Conservation (phyloP, 768 basidiomycete genomes). For the Collybia sp. region DNA sequence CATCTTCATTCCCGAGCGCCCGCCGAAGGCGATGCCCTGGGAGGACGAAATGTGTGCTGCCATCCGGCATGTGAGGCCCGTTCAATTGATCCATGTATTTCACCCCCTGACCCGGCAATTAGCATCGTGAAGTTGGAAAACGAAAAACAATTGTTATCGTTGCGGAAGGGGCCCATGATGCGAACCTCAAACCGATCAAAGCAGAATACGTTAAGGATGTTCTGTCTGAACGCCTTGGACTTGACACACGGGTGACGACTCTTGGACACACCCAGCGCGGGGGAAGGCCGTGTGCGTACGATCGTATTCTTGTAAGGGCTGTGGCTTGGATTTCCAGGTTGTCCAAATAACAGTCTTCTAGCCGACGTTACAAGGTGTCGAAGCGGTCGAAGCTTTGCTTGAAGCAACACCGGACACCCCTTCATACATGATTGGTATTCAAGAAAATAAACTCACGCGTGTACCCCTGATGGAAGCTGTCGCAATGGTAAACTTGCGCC, state of each 20-base stretch:
- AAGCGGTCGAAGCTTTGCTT: slow-evolving; percentile 86
- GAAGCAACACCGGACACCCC: slow-evolving; percentile 85
- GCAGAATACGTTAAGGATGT: slow-evolving; percentile 90
- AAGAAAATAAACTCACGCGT: slow-evolving; percentile 92
- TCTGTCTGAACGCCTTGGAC: slow-evolving; percentile 77
- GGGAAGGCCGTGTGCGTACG: slow-evolving; percentile 88
- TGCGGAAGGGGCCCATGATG: slow-evolving; percentile 93
- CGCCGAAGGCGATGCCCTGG: slow-evolving; percentile 78
- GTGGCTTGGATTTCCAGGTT: neutral
- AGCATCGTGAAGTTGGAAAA: slow-evolving; percentile 93
- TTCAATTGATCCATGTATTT: neutral
- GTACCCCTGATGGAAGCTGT: slow-evolving; percentile 94
- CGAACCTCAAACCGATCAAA: slow-evolving; percentile 84
- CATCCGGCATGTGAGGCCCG: slow-evolving; percentile 62
- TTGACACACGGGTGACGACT: slow-evolving; percentile 95
- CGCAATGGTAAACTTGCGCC: slow-evolving; percentile 50
- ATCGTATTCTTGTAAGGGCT: slow-evolving; percentile 79
- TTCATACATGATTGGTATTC: slow-evolving; percentile 95
- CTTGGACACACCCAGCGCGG: slow-evolving; percentile 97
- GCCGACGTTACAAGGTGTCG: slow-evolving; percentile 95
- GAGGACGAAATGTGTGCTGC: slow-evolving; percentile 87
- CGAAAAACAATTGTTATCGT: slow-evolving; percentile 98
- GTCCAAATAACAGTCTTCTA: slow-evolving; percentile 21
- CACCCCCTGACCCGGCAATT: neutral
- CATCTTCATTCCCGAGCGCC: slow-evolving; percentile 94